These are phyloP conservation scores for Mycena belliarum DNA, from an alignment of 768 basidiomycete genomes.

Conservation along the genomic window DNA sequence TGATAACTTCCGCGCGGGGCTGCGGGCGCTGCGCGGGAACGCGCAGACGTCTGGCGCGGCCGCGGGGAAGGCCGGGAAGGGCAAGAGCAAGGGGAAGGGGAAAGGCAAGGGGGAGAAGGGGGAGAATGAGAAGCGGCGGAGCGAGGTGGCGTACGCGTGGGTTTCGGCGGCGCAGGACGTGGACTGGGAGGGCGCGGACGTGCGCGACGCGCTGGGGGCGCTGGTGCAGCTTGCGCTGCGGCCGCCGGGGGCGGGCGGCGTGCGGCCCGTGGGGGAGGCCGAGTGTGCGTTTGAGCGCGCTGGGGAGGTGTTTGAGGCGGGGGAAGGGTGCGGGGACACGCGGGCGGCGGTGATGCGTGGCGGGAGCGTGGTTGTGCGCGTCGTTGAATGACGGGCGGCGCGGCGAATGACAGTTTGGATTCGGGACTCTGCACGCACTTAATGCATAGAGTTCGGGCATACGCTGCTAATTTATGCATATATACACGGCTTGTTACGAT, in stretches of 20 bases:
- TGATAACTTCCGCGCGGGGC: conserved; percentile 72
- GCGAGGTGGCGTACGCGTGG: conserved; percentile 74
- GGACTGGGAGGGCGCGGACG: conserved; percentile 80
- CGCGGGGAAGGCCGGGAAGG: too few species aligned
- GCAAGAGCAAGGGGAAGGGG: too few species aligned
- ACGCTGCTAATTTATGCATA: too few species aligned
- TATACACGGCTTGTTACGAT: too few species aligned
- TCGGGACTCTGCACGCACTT: too few species aligned
- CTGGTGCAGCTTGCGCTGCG: conserved; percentile 44
- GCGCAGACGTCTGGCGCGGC: too few species aligned
- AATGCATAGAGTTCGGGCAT: too few species aligned
- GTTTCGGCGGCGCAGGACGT: conserved; percentile 79
- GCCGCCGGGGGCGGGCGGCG: conserved; percentile 41
- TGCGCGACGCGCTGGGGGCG: conserved; percentile 49
- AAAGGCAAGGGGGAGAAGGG: conserved; percentile 7
- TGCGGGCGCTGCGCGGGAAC: conserved; percentile 54
- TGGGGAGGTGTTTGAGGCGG: conserved; percentile 50
- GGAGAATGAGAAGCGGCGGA: neutral
- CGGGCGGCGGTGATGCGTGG: conserved; percentile 8
- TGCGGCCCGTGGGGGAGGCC: conserved; percentile 50
- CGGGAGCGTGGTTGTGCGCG: conserved; percentile 15
- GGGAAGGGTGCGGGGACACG: conserved; percentile 25
- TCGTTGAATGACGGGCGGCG: conserved; percentile 19
- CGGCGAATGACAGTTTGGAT: too few species aligned
- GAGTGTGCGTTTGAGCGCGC: conserved; percentile 53